Percentiles rank a stretch among this genome's conserved stretches.
These are phyloP conservation scores for Apophysomyces elegans DNA, from an alignment of 371 early-diverging fungal genomes.

Conservation along the genomic window DNA sequence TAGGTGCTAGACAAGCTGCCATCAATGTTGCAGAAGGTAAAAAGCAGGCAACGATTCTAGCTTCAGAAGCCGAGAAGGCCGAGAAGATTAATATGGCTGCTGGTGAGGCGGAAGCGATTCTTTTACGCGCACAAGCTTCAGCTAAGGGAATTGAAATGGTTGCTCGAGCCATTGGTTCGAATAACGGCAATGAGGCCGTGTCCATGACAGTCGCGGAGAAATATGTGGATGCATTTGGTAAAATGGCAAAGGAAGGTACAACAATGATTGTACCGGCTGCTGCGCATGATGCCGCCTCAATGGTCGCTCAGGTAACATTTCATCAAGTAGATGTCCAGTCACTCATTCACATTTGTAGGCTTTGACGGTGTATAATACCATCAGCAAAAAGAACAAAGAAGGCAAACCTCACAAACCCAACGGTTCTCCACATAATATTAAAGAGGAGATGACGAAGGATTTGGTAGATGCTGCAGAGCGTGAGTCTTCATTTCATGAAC, in stretches of 20 bases:
- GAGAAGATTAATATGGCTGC: conserved; percentile 91
- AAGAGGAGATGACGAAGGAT: conserved; percentile 42
- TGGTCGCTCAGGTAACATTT: conserved; percentile 77
- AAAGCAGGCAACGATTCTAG: conserved; percentile 91
- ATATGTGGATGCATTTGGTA: conserved; percentile 94
- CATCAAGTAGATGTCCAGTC: neutral
- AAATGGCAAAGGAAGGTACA: conserved; percentile 91
- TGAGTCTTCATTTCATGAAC: conserved; percentile 31
- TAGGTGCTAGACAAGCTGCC: conserved; percentile 87
- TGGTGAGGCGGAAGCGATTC: conserved; percentile 90
- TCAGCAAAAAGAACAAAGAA: conserved; percentile 41
- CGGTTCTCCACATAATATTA: conserved; percentile 23
- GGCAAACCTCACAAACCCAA: neutral
- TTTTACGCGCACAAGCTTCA: conserved; percentile 84
- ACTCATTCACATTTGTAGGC: conserved; percentile 35
- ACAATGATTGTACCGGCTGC: conserved; percentile 92
- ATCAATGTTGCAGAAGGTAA: conserved; percentile 98
- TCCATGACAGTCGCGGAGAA: conserved; percentile 95
- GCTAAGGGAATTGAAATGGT: conserved; percentile 83
- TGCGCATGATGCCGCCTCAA: conserved; percentile 79
- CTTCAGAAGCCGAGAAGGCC: conserved; percentile 90
- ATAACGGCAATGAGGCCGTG: conserved; percentile 84
- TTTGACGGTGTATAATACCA: conserved; percentile 56
- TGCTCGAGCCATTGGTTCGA: conserved; percentile 74
- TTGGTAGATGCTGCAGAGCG: conserved; percentile 35